Evolutionary conservation across 2,329 filamentous ascomycete species (phyloP), one percentile per base, ranked within the genome.

Genomic region (Aspergillus jensenii): DNA sequence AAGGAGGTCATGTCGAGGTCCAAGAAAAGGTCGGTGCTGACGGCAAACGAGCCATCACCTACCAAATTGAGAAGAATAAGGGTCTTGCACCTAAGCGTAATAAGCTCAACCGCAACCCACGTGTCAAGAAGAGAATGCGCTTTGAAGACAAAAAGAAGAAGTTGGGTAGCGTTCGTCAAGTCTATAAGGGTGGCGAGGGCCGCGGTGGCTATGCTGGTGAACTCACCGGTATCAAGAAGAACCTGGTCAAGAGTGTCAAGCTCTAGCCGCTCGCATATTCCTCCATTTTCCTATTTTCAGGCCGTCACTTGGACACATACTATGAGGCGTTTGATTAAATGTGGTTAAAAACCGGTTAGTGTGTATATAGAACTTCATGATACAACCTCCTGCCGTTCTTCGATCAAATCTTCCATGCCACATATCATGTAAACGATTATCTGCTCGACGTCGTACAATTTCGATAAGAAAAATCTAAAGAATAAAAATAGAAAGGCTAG

Each of bases 81-180:
- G 95, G 95, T 33, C 79, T 99, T 62, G 88, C 91, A 59, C 91
- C 93, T 47, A 89, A 90, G 76, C 84, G 93, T 63, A 96, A 90
- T 83, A 98, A 99, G 86, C 93, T 96, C 67, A 89, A 92, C 58
- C 83, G 93, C 62, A 99, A 99, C 79, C 93, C 95, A 37, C 84
- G 95, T 74, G 93, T 98, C 64, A 99, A 98, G 89, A 98, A 97
- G 89, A 87, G 91, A 77, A 91, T 91, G 86, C 92, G 91, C 86
- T 99, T 87, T 75, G 92, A 96, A 72, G 89, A 92, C 76, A 97
- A 96, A 84, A 90, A 93, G 85, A 98, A 97, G 90, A 97, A 98
- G 83, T 78, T 98, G 71, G 87, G 86, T 69, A 93, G 89, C 72
- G 90, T 93, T 81, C 91, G 90, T 79, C 85, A 90, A 8, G 82